Conservation (phyloP, 345 rosid genomes). For the Cochlearia excelsa region DNA sequence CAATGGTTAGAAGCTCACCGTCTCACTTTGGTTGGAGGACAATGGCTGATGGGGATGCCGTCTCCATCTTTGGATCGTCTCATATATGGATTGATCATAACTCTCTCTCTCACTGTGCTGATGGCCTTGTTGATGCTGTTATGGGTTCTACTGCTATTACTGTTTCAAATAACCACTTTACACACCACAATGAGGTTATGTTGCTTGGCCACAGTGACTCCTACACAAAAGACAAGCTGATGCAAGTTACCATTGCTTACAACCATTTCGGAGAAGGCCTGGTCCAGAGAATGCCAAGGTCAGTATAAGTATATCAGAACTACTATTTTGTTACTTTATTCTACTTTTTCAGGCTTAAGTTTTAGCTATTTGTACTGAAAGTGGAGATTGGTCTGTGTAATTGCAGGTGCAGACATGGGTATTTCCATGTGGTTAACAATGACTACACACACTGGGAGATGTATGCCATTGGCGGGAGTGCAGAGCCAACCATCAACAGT, state of each 20-base stretch:
- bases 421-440: constrained; percentile 46
- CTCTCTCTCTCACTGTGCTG: constrained; percentile 89
- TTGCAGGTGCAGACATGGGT: constrained; percentile 89
- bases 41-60: constrained; percentile 86
- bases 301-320: no score
- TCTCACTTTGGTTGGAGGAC: constrained; percentile 87
- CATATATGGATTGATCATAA: constrained; percentile 93
- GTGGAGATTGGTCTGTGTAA: neutral
- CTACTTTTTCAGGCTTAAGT: no score
- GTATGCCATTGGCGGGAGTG: constrained; percentile 99
- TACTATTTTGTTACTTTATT: no score
- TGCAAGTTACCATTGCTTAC: constrained; percentile 62
- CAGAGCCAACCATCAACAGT: constrained; percentile 87
- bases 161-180: constrained; percentile 77
- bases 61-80: constrained; percentile 85
- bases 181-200: constrained; percentile 98
- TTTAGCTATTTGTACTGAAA: constrained; percentile 1
- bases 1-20: constrained; percentile 86
- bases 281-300: constrained; percentile 96
- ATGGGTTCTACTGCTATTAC: constrained; percentile 38
- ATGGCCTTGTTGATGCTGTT: constrained; percentile 92
- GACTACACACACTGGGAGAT: neutral
- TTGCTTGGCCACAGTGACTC: constrained; percentile 88
- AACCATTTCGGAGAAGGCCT: no score
- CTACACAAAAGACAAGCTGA: constrained; percentile 74